Conservation (phyloP, 306 rosid genomes). For the Nissolia schottii region DNA sequence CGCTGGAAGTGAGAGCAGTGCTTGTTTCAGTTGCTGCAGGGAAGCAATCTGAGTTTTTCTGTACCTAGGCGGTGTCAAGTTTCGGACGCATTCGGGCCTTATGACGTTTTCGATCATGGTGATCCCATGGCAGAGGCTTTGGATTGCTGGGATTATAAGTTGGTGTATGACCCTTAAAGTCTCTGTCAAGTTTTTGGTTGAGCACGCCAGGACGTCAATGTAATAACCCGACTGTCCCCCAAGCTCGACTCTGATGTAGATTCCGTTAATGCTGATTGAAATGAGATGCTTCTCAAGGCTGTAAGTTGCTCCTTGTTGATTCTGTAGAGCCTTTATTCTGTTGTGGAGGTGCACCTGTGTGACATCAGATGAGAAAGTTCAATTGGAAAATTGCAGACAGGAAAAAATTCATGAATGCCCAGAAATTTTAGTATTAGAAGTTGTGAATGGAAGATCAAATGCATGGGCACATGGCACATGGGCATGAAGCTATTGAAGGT, state of each 20-base stretch:
- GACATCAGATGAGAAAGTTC: conserved; percentile 20
- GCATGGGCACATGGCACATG: neutral
- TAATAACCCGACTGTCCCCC: conserved; percentile 85
- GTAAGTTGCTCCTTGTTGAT: conserved; percentile 90
- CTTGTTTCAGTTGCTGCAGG: conserved; percentile 68
- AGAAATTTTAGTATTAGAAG: neutral
- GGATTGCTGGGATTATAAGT: conserved; percentile 75
- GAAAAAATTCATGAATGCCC: neutral
- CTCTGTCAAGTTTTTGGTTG: conserved; percentile 81
- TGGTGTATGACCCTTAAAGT: conserved; percentile 72
- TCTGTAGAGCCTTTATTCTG: conserved; percentile 60
- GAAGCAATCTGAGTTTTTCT: conserved; percentile 64
- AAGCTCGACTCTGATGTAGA: conserved; percentile 79
- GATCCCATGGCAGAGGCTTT: conserved; percentile 76
- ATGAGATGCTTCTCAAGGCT: conserved; percentile 85
- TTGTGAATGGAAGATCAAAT: neutral
- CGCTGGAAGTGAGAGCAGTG: conserved; percentile 85
- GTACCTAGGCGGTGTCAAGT: conserved; percentile 75
- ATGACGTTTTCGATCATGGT: conserved; percentile 67
- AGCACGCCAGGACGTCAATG: conserved; percentile 74
- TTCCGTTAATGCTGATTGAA: conserved; percentile 73
- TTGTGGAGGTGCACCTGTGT: conserved; percentile 92
- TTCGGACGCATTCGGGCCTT: conserved; percentile 79
- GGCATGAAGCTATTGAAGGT: neutral
- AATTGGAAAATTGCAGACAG: neutral